Percentiles rank a stretch among this genome's conserved stretches.
Conservation (phyloP, 2,329 filamentous ascomycete species). For the Neofusicoccum laricinum region DNA sequence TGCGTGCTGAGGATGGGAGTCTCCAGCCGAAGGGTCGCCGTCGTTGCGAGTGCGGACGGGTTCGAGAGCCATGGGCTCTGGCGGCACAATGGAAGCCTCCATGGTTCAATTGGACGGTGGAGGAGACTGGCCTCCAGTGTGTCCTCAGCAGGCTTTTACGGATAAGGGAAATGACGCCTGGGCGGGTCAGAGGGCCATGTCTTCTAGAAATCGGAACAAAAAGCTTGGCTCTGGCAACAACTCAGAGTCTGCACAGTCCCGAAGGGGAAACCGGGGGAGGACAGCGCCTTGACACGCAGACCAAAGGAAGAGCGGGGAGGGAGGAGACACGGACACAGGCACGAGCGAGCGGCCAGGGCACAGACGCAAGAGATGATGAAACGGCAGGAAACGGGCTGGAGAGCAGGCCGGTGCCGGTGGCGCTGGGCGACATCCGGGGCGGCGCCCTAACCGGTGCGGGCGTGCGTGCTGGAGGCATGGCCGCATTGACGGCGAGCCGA, state of each 20-base stretch:
- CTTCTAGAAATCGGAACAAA: background rate
- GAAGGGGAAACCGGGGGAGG: background rate
- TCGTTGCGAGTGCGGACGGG: conserved; percentile 4
- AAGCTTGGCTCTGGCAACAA: conserved; percentile 5
- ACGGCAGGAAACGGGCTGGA: background rate
- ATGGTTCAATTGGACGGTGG: background rate
- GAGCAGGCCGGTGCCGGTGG: background rate
- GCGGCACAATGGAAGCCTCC: conserved; percentile 14
- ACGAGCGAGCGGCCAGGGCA: background rate
- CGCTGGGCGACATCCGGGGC: background rate
- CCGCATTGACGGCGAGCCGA: background rate
- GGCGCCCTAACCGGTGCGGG: background rate
- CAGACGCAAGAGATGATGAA: background rate
- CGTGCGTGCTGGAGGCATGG: background rate
- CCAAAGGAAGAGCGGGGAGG: background rate
- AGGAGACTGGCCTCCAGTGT: background rate
- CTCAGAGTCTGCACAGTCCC: background rate
- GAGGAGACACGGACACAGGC: background rate
- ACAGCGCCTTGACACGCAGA: background rate
- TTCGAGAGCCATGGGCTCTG: conserved; percentile 12
- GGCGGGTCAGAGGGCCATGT: conserved; percentile 1
- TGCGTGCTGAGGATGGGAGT: background rate
- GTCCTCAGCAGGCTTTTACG: conserved; percentile 2
- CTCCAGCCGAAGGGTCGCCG: background rate
- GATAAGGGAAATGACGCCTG: background rate